These are phyloP conservation scores for Phaeosphaeriaceae sp. DNA, from an alignment of 2,329 filamentous ascomycete species.

Conservation along the genomic window DNA sequence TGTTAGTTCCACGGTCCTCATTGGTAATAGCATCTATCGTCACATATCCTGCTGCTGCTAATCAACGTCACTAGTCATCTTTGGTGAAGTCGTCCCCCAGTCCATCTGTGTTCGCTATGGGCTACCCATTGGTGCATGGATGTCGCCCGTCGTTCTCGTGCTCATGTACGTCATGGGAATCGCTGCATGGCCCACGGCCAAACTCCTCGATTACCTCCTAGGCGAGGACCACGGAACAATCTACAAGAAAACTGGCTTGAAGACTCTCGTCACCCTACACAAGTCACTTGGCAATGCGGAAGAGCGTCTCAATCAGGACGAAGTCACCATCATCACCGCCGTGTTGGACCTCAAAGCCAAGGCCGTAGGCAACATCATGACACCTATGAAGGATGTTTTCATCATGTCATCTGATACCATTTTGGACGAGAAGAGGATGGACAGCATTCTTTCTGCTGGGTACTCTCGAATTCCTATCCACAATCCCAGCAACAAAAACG, in stretches of 20 bases:
- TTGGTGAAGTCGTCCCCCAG: conserved; percentile 95
- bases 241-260: conserved; percentile 97
- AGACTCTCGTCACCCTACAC: conserved; percentile 94
- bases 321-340: conserved; percentile 98
- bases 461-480: conserved; percentile 97
- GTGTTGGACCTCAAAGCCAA: conserved; percentile 97
- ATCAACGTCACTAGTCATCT: conserved; percentile 74
- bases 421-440: conserved; percentile 92
- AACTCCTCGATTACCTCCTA: conserved; percentile 89
- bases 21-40: conserved; percentile 67
- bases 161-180: conserved; percentile 94
- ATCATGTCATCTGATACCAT: conserved; percentile 95
- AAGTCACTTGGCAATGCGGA: conserved; percentile 83
- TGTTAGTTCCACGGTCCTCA: conserved; percentile 88
- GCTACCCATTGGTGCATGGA: conserved; percentile 90
- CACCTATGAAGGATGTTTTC: conserved; percentile 96
- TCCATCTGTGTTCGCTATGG: conserved; percentile 96
- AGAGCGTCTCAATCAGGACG: conserved; percentile 92
- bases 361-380: conserved; percentile 95
- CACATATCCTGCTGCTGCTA: background rate
- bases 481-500: conserved; percentile 77
- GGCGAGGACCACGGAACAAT: conserved; percentile 95
- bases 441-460: conserved; percentile 87
- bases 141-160: conserved; percentile 82
- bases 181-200: conserved; percentile 92